These are phyloP conservation scores for Endogone sp. DNA, from an alignment of 192 early-diverging fungal genomes.

Conservation along the genomic window DNA sequence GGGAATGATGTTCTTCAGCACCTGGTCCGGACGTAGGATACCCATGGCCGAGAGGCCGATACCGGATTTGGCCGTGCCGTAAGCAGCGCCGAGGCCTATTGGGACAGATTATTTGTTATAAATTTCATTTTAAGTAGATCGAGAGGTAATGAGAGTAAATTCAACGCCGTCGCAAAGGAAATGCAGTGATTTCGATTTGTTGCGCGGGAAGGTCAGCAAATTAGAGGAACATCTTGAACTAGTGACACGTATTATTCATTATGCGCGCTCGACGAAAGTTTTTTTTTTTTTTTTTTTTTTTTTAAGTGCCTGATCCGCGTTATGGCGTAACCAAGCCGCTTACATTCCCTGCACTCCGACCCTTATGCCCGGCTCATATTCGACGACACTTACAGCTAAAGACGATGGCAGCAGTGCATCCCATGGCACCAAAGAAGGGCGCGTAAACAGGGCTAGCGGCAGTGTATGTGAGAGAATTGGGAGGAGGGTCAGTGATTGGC, in stretches of 20 bases:
- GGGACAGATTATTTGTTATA: no score
- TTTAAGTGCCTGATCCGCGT: no score
- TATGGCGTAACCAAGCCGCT: no score
- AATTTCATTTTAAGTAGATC: background rate
- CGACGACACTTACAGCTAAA: constrained; percentile 63
- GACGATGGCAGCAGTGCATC: constrained; percentile 88
- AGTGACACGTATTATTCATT: no score
- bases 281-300: no score
- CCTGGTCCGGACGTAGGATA: constrained; percentile 88
- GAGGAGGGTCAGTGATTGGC: no score
- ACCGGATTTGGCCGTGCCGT: constrained; percentile 96
- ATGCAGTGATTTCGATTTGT: background rate
- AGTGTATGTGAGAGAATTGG: background rate
- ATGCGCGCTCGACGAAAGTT: no score
- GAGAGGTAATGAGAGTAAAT: background rate
- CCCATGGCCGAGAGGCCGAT: constrained; percentile 95
- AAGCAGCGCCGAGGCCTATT: constrained; percentile 90
- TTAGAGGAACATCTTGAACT: no score
- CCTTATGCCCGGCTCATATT: background rate
- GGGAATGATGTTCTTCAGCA: constrained; percentile 88
- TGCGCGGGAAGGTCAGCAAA: background rate
- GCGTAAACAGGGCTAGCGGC: constrained; percentile 76
- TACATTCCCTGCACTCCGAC: background rate
- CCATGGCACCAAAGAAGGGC: constrained; percentile 94
- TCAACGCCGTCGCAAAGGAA: background rate